Conservation (phyloP, 2,329 filamentous ascomycete genomes). For the Juglanconis juglandina region DNA sequence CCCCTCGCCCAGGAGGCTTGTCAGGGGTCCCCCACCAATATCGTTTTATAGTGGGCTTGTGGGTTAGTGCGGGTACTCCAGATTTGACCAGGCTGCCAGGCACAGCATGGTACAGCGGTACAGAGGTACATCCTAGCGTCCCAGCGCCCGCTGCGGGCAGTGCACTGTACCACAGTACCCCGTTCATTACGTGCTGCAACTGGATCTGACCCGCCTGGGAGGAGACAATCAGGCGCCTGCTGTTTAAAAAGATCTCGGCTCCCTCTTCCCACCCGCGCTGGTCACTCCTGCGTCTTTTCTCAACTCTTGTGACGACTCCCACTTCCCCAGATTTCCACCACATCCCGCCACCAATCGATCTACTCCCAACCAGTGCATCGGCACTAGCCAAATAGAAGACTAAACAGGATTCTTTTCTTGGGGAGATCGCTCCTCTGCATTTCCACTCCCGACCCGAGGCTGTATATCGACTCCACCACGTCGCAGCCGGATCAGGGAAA, state of each 20-base stretch:
- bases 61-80: not conserved
- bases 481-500: no score
- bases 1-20: slow-evolving; percentile 5
- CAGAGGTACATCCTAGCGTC: slow-evolving; percentile 4
- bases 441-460: no score
- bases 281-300: slow-evolving; percentile 24
- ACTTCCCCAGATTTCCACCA: slow-evolving; percentile 20
- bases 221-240: slow-evolving; percentile 14
- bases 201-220: slow-evolving; percentile 12
- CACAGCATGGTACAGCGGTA: slow-evolving; percentile 1
- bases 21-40: slow-evolving; percentile 17
- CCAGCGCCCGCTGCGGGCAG: not conserved
- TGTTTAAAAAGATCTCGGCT: slow-evolving; percentile 26
- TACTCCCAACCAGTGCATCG: not conserved
- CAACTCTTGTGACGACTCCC: slow-evolving; percentile 26
- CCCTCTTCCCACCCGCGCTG: slow-evolving; percentile 29
- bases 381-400: not conserved
- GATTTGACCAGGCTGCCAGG: not conserved
- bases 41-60: slow-evolving; percentile 3
- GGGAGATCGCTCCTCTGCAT: no score
- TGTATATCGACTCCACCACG: no score
- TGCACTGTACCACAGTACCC: slow-evolving; percentile 8
- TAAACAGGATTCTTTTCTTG: no score
- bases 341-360: not conserved
- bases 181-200: slow-evolving; percentile 19